Percentiles rank a stretch among this genome's conserved stretches.
These are phyloP conservation scores for Pterocarpus macrocarpus DNA, from an alignment of 306 rosid species.

Conservation along the genomic window DNA sequence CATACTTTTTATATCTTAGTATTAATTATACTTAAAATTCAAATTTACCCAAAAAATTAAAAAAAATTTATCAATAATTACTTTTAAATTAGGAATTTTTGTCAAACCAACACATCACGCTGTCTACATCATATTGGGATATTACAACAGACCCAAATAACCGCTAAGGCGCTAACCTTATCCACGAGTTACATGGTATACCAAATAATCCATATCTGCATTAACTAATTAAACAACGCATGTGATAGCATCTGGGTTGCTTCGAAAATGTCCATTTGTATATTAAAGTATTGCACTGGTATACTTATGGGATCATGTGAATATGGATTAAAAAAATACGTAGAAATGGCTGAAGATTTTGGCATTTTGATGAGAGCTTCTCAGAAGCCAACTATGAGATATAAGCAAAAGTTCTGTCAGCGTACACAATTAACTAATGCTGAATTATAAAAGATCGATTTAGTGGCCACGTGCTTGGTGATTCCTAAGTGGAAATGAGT, in stretches of 20 bases:
- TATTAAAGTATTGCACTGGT: slow-evolving; percentile 45
- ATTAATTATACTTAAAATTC: too few relatives aligned
- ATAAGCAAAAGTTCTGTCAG: slow-evolving; percentile 38
- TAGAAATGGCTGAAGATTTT: slow-evolving; percentile 48
- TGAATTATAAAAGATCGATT: slow-evolving; percentile 44
- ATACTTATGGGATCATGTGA: slow-evolving; percentile 65
- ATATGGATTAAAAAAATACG: slow-evolving; percentile 30
- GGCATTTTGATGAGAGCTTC: slow-evolving; percentile 60
- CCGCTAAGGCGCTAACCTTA: slow-evolving; percentile 21
- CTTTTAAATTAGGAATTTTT: too few relatives aligned
- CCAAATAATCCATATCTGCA: slow-evolving; percentile 29
- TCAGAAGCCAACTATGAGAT: slow-evolving; percentile 53
- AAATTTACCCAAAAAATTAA: too few relatives aligned
- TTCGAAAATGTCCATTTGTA: slow-evolving; percentile 34
- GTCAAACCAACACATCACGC: too few relatives aligned
- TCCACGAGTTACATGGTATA: slow-evolving; percentile 24
- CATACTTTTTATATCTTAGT: too few relatives aligned
- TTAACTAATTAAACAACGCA: slow-evolving; percentile 42
- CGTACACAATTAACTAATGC: slow-evolving; percentile 43
- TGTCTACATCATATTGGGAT: too few relatives aligned
- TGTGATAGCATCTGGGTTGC: slow-evolving; percentile 56
- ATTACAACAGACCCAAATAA: background rate
- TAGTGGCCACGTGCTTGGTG: slow-evolving; percentile 69
- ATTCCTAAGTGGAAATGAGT: slow-evolving; percentile 46
- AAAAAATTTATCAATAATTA: too few relatives aligned